Base-by-base conservation (phyloP, 208 protist species). In the Naegleria fowleri region DNA sequence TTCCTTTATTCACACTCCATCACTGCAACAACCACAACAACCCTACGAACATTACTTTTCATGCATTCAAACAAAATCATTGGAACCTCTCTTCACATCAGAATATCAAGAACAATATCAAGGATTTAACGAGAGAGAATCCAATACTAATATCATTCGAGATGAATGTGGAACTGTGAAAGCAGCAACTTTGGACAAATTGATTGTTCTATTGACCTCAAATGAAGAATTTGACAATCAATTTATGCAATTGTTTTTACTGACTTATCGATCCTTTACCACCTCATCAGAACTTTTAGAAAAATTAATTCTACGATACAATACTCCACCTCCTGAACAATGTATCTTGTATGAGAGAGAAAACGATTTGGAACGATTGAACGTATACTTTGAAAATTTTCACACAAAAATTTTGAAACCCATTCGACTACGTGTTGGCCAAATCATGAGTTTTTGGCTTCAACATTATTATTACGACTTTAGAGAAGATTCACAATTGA, bases 401-500 rank as follows among this genome's bases (percentile, higher is more conserved):
- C 22, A 22, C 19, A 43, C 9, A 0, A 85, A 85, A 19, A 85
- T 25, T 41, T 25, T 85, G 22, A 41, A 9, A 52, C 59, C 86
- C 5, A 83, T 52, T 7, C 19, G 86, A 43, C 52, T 90, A 19
- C 36, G 86, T 25, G 86, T 90, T 3, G 19, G 38, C 2, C 58
- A 90, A 76, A 11, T 83, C 5, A 16, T 90, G 25, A 90, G 11
- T 22, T 19, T 5, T 19, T 90, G 88, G 88, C 5, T 76, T 15
- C n/a, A 25, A 19, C 59, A 90, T 55, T n/a, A 90, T 38, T 90
- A 40, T 90, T 41, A 59, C 22, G 88, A 90, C 11, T 90, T 90
- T 76, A 6, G 38, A 22, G 51, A 88, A 4, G 41, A 88, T 55
- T 22, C n/a, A 52, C 25, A 88, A 15, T 88, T 55, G 29, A 88